Conservation (phyloP, 1,139 yeast species). For the Diutina ranongensis region DNA sequence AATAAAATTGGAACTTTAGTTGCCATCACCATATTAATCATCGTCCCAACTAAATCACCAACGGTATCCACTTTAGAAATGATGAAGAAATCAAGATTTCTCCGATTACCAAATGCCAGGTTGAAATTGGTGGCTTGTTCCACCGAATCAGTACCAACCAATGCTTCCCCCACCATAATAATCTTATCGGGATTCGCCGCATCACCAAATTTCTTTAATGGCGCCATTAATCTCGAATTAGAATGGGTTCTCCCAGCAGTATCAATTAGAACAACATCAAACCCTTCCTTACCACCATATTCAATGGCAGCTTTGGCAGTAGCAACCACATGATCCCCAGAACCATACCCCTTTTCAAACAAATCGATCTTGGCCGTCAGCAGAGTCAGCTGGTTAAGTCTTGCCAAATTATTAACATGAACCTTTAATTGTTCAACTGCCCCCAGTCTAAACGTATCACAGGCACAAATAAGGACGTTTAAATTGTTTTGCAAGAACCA, state of each 20-base stretch:
- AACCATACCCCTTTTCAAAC: conserved; percentile 93
- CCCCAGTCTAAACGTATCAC: conserved; percentile 96
- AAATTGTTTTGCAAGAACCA: conserved; percentile 89
- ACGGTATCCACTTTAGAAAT: conserved; percentile 96
- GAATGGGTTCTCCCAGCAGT: conserved; percentile 98
- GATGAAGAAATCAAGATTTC: conserved; percentile 81
- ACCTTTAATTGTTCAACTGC: conserved; percentile 95
- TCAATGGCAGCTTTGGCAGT: conserved; percentile 93
- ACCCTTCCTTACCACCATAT: conserved; percentile 47
- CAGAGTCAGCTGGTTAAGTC: conserved; percentile 28
- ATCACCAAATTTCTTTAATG: conserved; percentile 87
- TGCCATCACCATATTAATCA: conserved; percentile 96
- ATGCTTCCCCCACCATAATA: conserved; percentile 97
- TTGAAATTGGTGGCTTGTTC: conserved; percentile 92
- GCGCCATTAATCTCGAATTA: conserved; percentile 91
- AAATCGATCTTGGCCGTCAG: conserved; percentile 55
- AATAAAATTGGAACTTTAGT: conserved; percentile 92
- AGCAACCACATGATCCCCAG: conserved; percentile 83
- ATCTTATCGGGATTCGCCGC: conserved; percentile 94
- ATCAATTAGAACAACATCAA: conserved; percentile 85
- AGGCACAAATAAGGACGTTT: conserved; percentile 84
- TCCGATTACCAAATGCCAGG: conserved; percentile 77
- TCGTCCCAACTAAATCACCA: conserved; percentile 91
- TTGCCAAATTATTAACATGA: conserved; percentile 75
- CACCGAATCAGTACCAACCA: conserved; percentile 95